Evolutionary conservation across 2,329 filamentous ascomycete genomes (phyloP), one percentile per base, ranked within the genome.

Genomic region (Hymenoscyphus fructigenus): DNA sequence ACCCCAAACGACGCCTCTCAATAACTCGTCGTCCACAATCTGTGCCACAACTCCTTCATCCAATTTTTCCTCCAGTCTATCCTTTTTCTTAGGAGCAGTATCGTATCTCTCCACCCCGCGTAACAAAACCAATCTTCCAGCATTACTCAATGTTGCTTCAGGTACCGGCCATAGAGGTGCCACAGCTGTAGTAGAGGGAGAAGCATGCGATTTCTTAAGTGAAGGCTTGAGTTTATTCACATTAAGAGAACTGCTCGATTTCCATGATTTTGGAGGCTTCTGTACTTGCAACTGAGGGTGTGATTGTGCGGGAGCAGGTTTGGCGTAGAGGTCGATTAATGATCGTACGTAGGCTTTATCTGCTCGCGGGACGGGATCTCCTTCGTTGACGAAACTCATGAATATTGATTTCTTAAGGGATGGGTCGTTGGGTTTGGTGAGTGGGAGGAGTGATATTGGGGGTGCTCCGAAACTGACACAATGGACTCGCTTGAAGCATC

Each of bases 401-500:
- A 96, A 96, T 4, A 94, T 75, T 64, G 87, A 92, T 73, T 91
- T 92, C 32, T 81, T 77, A 26, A 85, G 76, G 14, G 80, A 76
- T 0, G 76, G 74, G 1, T 76, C 76, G 4, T 81, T 71, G 0
- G 90, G 88, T 69, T 85, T 90, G 32, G 81, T 73, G 1, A 96
- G 78, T 0, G 92, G 91, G 1, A 90, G 80, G 0, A 93, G 81
- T 23, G 88, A 90, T 1, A 96, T 82, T 0, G 92, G 92, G 0
- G 92, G 92, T 0, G 91, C 84, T n/a, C 92, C 92, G 70, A 96
- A 96, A 0, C 90, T 93, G 50, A 96, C 81, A 77, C 92, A 96
- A 76, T 96, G 92, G 2, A 96, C 84, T 53, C 91, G 83, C 73
- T 88, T 90, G 79, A 96, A 95, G 76, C 83, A 88, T 1, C 82